Base-by-base conservation (phyloP, 257 asterid species). In the Paraleonurus japonicus region DNA sequence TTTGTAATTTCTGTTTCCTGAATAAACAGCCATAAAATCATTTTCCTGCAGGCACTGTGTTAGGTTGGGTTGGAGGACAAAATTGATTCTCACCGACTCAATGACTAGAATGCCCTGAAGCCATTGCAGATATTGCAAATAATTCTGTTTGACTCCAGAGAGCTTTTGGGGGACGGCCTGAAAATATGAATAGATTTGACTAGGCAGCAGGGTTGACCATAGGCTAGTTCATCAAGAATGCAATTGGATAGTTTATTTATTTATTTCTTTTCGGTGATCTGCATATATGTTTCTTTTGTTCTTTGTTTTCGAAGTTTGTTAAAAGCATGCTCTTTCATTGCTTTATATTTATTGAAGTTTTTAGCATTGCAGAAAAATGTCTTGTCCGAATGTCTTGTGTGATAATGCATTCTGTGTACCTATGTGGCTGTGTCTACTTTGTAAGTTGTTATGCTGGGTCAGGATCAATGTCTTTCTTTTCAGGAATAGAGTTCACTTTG, bases 281-380 rank as follows among this genome's bases (percentile, higher is more conserved):
- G 63, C 59, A 33, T 47, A 27, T 54, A 10, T 50, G 30, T 32
- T 8, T 51, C 24, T 70, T n/a, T 59, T 69, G 27, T 47, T 48
- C 45, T 50, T 32, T 50, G 58, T 63, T 62, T 33, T 53, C 17
- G 7, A 67, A 54, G 54, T 63, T 16, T 73, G 41, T 53, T 12
- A 20, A 73, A 51, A 24, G 28, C 39, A 24, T 30, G 20, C 68
- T 62, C 43, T 57, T n/a, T 32, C 70, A 11, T 48, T 48, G 13
- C 26, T 50, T 50, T 50, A 17, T 23, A 2, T 74, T 27, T 47
- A 15, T 45, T 19, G 5, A n/a, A 4, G 9, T 58, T 58, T 55
- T 66, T 72, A 48, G 26, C 65, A 72, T 32, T 47, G 32, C 35
- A 48, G 13, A 26, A 27, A 4, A 30, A 13, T 20, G 63, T 65